Evolutionary conservation across 2,329 filamentous ascomycete genomes (phyloP).

Genomic region (Ophiocordyceps polyrhachis-furcata): DNA sequence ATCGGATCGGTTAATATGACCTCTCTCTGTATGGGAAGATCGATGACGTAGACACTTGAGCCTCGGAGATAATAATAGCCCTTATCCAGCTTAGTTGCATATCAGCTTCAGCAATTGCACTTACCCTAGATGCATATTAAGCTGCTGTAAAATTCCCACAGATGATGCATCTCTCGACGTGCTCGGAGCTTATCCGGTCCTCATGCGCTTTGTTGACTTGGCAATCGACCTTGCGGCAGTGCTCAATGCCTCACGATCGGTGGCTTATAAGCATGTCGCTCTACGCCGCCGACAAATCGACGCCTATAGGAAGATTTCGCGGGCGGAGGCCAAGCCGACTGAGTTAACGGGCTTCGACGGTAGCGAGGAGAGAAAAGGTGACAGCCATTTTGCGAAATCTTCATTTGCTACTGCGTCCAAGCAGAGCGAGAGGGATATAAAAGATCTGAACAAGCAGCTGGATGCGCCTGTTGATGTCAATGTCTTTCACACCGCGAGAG

Average conservation of each 20-base stretch:
- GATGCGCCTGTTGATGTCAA: slow-evolving; percentile 25
- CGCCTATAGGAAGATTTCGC: slow-evolving; percentile 25
- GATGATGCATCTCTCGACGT: slow-evolving; percentile 8
- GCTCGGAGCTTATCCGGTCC: slow-evolving; percentile 8
- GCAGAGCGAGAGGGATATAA: slow-evolving; percentile 1
- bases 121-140: neutral
- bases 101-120: neutral
- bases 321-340: neutral
- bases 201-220: slow-evolving; percentile 44
- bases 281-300: slow-evolving; percentile 36
- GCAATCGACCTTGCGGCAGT: slow-evolving; percentile 52
- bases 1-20: too few relatives aligned
- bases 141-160: neutral
- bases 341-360: neutral
- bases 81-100: neutral
- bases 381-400: neutral
- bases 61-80: too few relatives aligned
- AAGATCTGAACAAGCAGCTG: slow-evolving; percentile 8
- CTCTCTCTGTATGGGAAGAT: neutral
- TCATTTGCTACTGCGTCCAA: neutral
- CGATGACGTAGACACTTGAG: neutral
- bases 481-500: slow-evolving; percentile 27
- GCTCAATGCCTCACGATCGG: slow-evolving; percentile 47
- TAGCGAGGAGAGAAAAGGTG: neutral
- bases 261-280: slow-evolving; percentile 44